Base-by-base conservation (phyloP, 2,329 filamentous ascomycete genomes). In the Nemania sp. region DNA sequence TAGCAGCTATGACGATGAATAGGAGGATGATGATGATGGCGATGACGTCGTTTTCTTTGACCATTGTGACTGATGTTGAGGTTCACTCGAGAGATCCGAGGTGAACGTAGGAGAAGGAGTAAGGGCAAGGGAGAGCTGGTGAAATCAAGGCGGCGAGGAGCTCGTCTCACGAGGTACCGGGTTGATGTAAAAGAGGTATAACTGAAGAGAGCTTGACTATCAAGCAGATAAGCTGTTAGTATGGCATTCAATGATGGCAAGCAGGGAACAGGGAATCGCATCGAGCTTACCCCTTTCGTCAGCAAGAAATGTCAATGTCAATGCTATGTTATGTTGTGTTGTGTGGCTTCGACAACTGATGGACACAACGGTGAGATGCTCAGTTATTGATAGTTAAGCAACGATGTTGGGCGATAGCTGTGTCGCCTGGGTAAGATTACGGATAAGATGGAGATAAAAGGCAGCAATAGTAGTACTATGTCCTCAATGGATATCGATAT, bases 21-120 rank as follows among this genome's bases (percentile, higher is more conserved):
- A 91, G 84, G 64, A 91, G 78, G 78, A 91, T 90, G 79, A 91
- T 86, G 77, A 91, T 90, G 78, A 91, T 83, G 73, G 89, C 89
- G 79, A 91, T 90, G 75, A 87, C 86, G 79, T 90, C 85, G 85
- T 91, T 91, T 81, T 86, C 81, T 79, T 90, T 87, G 74, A 85
- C 82, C 85, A 87, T 89, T 73, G 72, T 82, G 77, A 26, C 35
- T 8, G 57, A 35, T 38, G 24, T 1, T 8, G 24, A 41, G 13
- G 53, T 47, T 60, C 27, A 49, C 47, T 24, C 45, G 26, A 45
- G 10, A n/a, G 24, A 45, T 53, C 11, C 18, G 41, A 8, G 26
- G 32, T 24, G 35, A 47, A 45, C 11, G 41, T 54, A 18, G 35
- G 24, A 15, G n/a, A 10, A 20, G 45, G 15, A 27, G n/a, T 53